phyloP scores from a whole-genome alignment of 352 stramenopile genomes.

The Pilasporangium apinafurcum region DNA sequence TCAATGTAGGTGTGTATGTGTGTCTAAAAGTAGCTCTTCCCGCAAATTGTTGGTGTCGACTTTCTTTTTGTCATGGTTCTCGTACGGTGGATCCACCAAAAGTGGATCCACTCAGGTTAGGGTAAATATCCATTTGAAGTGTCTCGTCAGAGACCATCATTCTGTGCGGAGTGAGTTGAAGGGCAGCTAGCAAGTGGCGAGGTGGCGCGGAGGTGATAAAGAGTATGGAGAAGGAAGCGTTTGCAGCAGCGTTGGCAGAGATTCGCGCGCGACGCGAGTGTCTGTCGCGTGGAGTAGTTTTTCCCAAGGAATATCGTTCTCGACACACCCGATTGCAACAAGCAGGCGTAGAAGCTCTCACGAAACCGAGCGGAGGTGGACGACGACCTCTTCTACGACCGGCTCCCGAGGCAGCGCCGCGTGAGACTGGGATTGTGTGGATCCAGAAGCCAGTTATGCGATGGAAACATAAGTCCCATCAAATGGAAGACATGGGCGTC shows the following conservation, averaged over 20 bases:
- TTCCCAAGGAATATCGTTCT: not conserved
- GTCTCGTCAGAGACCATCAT: no score
- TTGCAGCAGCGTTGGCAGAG: slow-evolving; percentile 10
- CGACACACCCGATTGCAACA: not conserved
- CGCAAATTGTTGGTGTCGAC: no score
- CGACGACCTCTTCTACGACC: not conserved
- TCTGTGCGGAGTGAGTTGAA: no score
- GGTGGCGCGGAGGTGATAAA: no score
- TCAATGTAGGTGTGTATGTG: no score
- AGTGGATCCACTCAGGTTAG: no score
- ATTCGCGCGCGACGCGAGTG: slow-evolving; percentile 9
- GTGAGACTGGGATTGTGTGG: slow-evolving; percentile 11
- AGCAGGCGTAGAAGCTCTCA: not conserved
- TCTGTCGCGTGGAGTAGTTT: slow-evolving; percentile 7
- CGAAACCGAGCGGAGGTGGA: not conserved
- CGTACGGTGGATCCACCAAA: no score
- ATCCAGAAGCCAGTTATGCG: slow-evolving; percentile 9
- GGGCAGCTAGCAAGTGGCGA: no score
- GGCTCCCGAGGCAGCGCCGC: not conserved
- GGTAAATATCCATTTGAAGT: no score
- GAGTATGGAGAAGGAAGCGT: no score
- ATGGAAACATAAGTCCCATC: not conserved
- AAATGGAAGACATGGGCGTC: slow-evolving; percentile 4
- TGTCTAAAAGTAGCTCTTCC: no score
- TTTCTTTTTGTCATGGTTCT: no score